Evolutionary conservation across 306 rosid species (phyloP), one percentile per base, ranked within the genome.

Genomic region (Vigna mungo): DNA sequence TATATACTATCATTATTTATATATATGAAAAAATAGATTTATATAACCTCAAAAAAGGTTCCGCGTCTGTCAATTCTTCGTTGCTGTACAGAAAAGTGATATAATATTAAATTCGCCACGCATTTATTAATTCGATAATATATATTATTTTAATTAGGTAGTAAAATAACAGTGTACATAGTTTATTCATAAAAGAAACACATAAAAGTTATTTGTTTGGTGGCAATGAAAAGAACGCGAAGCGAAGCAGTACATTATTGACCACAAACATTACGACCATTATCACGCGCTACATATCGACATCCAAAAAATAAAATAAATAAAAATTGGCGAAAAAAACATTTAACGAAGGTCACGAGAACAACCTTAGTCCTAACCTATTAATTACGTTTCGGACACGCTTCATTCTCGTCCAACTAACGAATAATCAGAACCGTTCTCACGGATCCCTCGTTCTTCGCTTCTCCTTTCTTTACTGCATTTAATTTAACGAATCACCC

Each of bases 241-340:
- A 30, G 34, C 34, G 34, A 30, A 16, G 65, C 75, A 52, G 74
- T 53, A 64, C 74, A 43, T 65, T 32, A 44, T 80, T 80, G 83
- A 72, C 79, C 74, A 13, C 30, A 1, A 30, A 48, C 72, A 58
- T 37, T 0, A 2, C 27, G 27, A 25, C 9, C 23, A 54, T 18
- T 5, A 55, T 37, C 14, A 61, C 75, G 75, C 79, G 66, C 72
- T 75, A 4, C 16, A 6, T 36, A 36, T 36, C 41, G 34, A 34
- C 44, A 60, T n/a, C 64, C 6, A 25, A 58, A 1, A 13, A 59
- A 27, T 14, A 15, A 30, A 8, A 77, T 16, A 65, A 63, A 41
- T 41, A 41, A 41, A 76, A 76, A 43, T 48, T 44, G 14, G 41
- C 5, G 17, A 2, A n/a, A 25, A 16, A 2, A 53, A 68, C 56